These are phyloP conservation scores for Entomortierella parvispora DNA, from an alignment of 192 early-diverging fungal species.

Conservation along the genomic window DNA sequence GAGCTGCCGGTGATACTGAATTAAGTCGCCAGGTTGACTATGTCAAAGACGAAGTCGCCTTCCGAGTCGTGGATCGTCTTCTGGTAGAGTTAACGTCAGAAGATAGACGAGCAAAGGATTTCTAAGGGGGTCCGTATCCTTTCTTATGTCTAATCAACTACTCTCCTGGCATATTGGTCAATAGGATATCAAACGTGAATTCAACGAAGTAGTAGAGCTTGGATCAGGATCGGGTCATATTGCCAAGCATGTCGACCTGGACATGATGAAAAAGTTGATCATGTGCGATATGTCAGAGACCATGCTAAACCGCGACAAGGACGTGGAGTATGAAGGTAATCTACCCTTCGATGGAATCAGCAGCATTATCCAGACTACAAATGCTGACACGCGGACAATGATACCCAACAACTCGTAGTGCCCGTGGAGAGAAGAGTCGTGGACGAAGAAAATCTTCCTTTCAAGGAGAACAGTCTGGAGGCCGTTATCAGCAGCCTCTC, in stretches of 20 bases:
- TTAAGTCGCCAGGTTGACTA: conserved; percentile 86
- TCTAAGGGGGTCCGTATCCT: not conserved
- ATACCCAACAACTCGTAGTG: too few species aligned
- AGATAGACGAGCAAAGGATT: too few species aligned
- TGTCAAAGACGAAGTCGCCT: conserved; percentile 91
- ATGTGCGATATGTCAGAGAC: conserved; percentile 88
- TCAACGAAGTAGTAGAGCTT: conserved; percentile 87
- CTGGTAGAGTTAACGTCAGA: conserved; percentile 59
- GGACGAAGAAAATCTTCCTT: conserved; percentile 87
- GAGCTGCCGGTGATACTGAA: conserved; percentile 67
- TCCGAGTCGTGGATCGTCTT: conserved; percentile 86
- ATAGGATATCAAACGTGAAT: conserved; percentile 94
- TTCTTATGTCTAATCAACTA: not conserved
- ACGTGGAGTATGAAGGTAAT: conserved; percentile 61
- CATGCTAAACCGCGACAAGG: conserved; percentile 64
- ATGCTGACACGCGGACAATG: too few species aligned
- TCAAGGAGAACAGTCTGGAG: conserved; percentile 87
- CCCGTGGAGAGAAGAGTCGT: conserved; percentile 79
- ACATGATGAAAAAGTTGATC: conserved; percentile 84
- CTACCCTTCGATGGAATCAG: not conserved
- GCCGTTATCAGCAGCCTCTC: conserved; percentile 86
- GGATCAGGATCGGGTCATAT: conserved; percentile 92
- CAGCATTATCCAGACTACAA: not conserved
- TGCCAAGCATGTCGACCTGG: conserved; percentile 80
- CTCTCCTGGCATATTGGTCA: too few species aligned